Percentiles rank a stretch among this genome's conserved stretches.
phyloP scores from a whole-genome alignment of 2,329 filamentous ascomycete genomes.

The Pseudocercospora pini-densiflorae region DNA sequence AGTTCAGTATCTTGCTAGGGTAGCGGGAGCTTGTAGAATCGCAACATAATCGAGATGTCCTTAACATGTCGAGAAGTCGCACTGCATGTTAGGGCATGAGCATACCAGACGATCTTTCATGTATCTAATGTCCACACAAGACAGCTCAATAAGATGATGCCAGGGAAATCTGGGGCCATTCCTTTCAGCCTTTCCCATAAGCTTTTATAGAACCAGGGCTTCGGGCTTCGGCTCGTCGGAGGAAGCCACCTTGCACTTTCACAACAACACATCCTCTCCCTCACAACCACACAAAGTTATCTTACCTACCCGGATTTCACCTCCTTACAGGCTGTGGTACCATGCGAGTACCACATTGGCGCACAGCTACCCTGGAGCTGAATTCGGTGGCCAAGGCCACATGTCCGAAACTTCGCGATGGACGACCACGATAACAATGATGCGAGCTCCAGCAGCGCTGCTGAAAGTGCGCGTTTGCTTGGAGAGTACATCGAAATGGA shows the following conservation, averaged over 20 bases:
- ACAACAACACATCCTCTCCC: background rate
- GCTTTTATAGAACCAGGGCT: background rate
- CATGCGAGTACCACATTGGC: background rate
- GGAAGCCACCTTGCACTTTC: background rate
- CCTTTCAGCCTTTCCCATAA: no score
- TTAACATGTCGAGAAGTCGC: background rate
- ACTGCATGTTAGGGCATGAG: background rate
- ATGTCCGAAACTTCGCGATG: background rate
- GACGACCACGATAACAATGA: background rate
- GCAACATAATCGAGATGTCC: background rate
- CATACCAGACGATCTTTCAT: no score
- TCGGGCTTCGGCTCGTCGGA: background rate
- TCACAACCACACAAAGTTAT: background rate
- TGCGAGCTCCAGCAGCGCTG: background rate
- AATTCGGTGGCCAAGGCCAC: background rate
- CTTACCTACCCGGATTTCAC: background rate
- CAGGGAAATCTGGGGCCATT: no score
- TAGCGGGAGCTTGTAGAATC: background rate
- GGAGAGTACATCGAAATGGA: background rate
- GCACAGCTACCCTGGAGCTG: background rate
- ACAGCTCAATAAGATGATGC: no score
- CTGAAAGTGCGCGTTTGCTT: background rate
- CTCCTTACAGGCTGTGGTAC: background rate
- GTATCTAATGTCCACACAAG: no score
- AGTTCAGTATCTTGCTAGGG: background rate